Base-by-base conservation (phyloP, 768 basidiomycete genomes). In the Boletales sp. region DNA sequence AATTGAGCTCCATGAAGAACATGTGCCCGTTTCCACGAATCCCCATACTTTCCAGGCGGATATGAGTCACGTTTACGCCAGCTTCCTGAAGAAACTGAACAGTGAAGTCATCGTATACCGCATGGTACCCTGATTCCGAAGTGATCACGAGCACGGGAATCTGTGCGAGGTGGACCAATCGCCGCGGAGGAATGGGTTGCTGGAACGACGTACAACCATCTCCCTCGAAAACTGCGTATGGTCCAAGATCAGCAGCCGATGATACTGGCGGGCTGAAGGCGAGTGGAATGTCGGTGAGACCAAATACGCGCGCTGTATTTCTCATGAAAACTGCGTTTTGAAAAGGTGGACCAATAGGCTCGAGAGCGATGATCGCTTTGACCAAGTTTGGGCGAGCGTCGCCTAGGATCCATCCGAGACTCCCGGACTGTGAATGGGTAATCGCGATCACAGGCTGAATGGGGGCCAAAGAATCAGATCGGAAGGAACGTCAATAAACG, bases 1-100 rank as follows among this genome's bases (percentile, higher is more conserved):
- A 70, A 56, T 81, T 80, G 50, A 68, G 72, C 48, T 81, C 79
- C 74, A 81, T 76, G 53, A 80, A 79, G 65, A 81, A 72, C 73
- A 81, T 73, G 62, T 81, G 79, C 2, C 75, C 79, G 54, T 81
- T 81, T 38, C 79, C 79, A 45, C 63, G 70, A 19, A 81, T 74
- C 8, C 78, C 79, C 2, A 75, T 54, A 30, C 70, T 67, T n/a
- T 60, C 63, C 15, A 81, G 57, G 14, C 62, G 62, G 35, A 75
- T 57, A 52, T 75, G 72, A 14, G 73, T 64, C 7, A 78, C 75
- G 15, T 60, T 46, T 17, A 79, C 76, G 0, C 78, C 79, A 0
- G 74, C 79, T 42, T 74, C 69, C 19, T 45, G 54, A 48, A 81
- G 60, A 57, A 69, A 81, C 30, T 69, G 62, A 18, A 70, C 75